These are phyloP conservation scores for Neurospora sp. DNA, from an alignment of 495 filamentous ascomycete genomes.

Conservation along the genomic window DNA sequence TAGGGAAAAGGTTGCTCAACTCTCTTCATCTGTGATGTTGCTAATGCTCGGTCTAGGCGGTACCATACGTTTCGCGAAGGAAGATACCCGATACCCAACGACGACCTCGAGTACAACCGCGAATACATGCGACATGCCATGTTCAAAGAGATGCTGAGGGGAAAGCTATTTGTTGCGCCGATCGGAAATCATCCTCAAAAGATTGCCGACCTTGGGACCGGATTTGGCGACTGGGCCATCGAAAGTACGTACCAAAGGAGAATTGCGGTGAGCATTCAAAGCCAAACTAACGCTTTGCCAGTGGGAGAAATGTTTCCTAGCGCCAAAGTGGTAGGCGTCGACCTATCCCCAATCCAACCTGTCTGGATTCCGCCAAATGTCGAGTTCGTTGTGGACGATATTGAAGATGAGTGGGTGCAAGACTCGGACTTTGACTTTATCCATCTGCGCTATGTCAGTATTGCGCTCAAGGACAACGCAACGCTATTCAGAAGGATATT, in stretches of 20 bases:
- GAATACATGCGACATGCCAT: conserved; percentile 48
- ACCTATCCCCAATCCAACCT: conserved; percentile 55
- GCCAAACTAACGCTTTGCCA: conserved; percentile 16
- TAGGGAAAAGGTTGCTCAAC: not conserved
- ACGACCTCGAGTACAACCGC: conserved; percentile 26
- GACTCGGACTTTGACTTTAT: conserved; percentile 42
- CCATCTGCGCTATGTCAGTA: conserved; percentile 35
- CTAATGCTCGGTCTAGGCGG: conserved; percentile 10
- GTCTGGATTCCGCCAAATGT: conserved; percentile 45
- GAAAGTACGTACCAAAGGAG: conserved; percentile 38
- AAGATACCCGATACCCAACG: conserved; percentile 28
- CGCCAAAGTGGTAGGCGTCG: conserved; percentile 50
- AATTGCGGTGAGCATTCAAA: not conserved
- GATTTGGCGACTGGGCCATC: conserved; percentile 53
- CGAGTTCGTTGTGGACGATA: conserved; percentile 51
- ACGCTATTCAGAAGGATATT: conserved; percentile 23
- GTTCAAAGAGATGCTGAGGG: conserved; percentile 46
- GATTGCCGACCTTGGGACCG: conserved; percentile 61
- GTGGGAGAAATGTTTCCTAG: conserved; percentile 45
- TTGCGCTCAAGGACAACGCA: conserved; percentile 38
- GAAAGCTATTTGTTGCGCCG: conserved; percentile 51
- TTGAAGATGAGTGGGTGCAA: conserved; percentile 45
- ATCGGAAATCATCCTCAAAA: conserved; percentile 45
- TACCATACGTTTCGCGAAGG: conserved; percentile 26
- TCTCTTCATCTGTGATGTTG: not conserved